A percentile compares a stretch with the other conserved stretches of the same genome.
phyloP scores from a whole-genome alignment of 768 basidiomycete species.

The Russula sp. region DNA sequence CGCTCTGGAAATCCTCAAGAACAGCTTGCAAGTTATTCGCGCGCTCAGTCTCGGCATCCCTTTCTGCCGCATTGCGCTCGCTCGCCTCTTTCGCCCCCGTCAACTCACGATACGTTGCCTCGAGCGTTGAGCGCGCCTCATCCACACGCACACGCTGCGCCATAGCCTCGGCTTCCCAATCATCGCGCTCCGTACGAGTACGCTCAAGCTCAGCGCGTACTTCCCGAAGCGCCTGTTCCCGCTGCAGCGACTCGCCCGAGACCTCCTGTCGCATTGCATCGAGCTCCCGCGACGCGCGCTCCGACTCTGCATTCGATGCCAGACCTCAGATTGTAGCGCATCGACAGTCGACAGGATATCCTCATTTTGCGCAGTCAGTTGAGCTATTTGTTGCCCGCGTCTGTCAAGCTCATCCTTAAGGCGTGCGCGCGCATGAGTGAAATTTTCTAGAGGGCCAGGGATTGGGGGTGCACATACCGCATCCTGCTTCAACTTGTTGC shows the following conservation, averaged over 20 bases:
- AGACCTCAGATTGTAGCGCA: constrained; percentile 79
- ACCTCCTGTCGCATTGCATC: constrained; percentile 66
- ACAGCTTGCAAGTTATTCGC: constrained; percentile 86
- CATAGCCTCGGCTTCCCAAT: constrained; percentile 60
- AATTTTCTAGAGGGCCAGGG: not conserved
- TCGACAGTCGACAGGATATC: constrained; percentile 68
- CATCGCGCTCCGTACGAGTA: constrained; percentile 76
- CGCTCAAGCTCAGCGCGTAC: constrained; percentile 84
- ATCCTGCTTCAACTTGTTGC: constrained; percentile 93
- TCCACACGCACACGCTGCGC: constrained; percentile 71
- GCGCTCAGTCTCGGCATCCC: constrained; percentile 70
- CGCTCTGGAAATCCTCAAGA: constrained; percentile 90
- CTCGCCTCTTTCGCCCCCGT: constrained; percentile 62
- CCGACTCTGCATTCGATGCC: constrained; percentile 69
- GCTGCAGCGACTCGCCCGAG: constrained; percentile 63
- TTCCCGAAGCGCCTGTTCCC: constrained; percentile 81
- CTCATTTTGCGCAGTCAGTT: constrained; percentile 73
- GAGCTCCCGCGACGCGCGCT: constrained; percentile 66
- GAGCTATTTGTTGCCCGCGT: constrained; percentile 78
- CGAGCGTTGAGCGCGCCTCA: constrained; percentile 57
- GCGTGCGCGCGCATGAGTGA: constrained; percentile 26
- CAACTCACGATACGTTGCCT: constrained; percentile 58
- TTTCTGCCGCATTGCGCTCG: constrained; percentile 51
- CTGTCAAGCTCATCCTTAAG: constrained; percentile 96
- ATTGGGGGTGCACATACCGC: constrained; percentile 59